These are phyloP conservation scores for Nothophoma quercina DNA, from an alignment of 2,329 filamentous ascomycete genomes.

Conservation along the genomic window DNA sequence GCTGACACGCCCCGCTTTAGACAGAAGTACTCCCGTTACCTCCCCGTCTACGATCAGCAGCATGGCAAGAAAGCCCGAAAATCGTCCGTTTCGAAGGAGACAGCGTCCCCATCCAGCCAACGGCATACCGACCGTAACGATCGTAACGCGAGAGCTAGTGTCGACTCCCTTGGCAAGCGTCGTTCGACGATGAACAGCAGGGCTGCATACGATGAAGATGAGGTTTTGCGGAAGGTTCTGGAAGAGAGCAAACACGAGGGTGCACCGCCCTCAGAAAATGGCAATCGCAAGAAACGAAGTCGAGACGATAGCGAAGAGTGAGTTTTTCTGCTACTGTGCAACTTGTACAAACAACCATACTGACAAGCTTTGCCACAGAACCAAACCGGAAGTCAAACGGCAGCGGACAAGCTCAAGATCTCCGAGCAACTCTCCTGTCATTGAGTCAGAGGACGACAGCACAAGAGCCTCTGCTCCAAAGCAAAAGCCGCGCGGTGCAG, in stretches of 20 bases:
- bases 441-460: constrained; percentile 76
- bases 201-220: constrained; percentile 94
- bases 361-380: constrained; percentile 61
- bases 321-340: constrained; percentile 51
- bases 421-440: constrained; percentile 58
- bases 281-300: constrained; percentile 77
- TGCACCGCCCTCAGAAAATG: constrained; percentile 61
- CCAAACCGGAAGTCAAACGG: constrained; percentile 75
- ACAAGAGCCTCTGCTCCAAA: constrained; percentile 53
- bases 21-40: constrained; percentile 69
- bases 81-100: constrained; percentile 71
- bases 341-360: constrained; percentile 8
- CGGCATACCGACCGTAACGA: constrained; percentile 61
- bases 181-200: constrained; percentile 98
- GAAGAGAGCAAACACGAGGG: constrained; percentile 92
- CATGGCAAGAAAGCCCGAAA: constrained; percentile 62
- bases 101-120: constrained; percentile 60
- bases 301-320: constrained; percentile 96
- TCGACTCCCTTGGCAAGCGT: constrained; percentile 74
- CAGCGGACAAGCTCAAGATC: constrained; percentile 72
- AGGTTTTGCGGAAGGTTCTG: constrained; percentile 85
- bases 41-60: constrained; percentile 65
- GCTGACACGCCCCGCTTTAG: constrained; percentile 49
- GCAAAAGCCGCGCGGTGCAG: constrained; percentile 57
- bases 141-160: constrained; percentile 59